Evolutionary conservation across 768 basidiomycete genomes (phyloP), one percentile per base, ranked within the genome.

Genomic region (Mycena belliarum): DNA sequence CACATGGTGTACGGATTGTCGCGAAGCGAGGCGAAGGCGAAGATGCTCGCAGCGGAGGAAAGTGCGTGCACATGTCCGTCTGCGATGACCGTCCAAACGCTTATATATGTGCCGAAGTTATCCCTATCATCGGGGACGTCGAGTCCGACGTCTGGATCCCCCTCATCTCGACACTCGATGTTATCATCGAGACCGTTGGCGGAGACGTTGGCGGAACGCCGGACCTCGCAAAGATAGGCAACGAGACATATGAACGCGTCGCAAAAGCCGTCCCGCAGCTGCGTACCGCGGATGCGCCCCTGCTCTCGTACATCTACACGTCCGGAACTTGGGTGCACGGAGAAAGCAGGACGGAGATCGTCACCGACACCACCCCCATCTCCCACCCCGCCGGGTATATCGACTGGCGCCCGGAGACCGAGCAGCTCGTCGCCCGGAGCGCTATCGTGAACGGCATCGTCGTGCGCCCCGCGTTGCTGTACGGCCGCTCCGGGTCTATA

Each of bases 1-100:
- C 78, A 82, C 51, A 70, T 72, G 21, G 80, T 81, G 1, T 79
- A 78, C 52, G 79, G 79, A 18, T 62, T 72, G 28, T 78, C 78
- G 0, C 75, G 80, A 40, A 77, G 76, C 0, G 44, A 54, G 12
- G 62, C 44, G 2, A 77, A 76, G 46, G 73, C 66, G 0, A 72
- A 70, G 28, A 45, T 51, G 33, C 69, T 82, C 0, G 68, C 71
- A 1, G 67, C 67, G 8, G 73, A 78, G 60, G 80, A 82, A 66
- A 79, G 76, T 77, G 44, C 42, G 70, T 64, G 12, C 40, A 15
- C 35, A 38, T 20, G 38, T 6, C 16, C 40, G n/a, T n/a, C n/a
- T n/a, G n/a, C n/a, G n/a, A n/a, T n/a, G n/a, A n/a, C n/a, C n/a
- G n/a, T n/a, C n/a, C n/a, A n/a, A n/a, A n/a, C n/a, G n/a, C n/a